A percentile compares a stretch with the other conserved stretches of the same genome.
Evolutionary conservation across 768 basidiomycete species (phyloP).

Genomic region (Tulasnella sp.): DNA sequence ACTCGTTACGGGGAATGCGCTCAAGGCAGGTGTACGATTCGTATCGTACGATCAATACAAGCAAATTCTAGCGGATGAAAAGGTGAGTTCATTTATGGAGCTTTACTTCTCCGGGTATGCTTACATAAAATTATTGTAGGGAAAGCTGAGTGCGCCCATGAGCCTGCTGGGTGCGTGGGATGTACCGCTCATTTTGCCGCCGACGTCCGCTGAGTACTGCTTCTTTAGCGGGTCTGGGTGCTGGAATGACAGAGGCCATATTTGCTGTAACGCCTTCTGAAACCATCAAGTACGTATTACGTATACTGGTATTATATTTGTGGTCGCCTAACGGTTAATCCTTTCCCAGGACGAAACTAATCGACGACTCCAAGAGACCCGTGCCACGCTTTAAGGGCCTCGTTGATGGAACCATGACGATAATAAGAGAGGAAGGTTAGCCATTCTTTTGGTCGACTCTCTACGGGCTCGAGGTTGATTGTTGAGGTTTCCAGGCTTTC

Average conservation of each 20-base stretch:
- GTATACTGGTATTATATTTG: neutral
- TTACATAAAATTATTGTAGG: slow-evolving; percentile 37
- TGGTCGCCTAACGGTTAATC: neutral
- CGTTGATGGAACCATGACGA: slow-evolving; percentile 69
- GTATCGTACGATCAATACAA: slow-evolving; percentile 93
- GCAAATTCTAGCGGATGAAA: slow-evolving; percentile 61
- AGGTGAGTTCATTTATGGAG: slow-evolving; percentile 44
- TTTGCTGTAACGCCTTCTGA: slow-evolving; percentile 96
- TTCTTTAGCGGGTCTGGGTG: slow-evolving; percentile 37
- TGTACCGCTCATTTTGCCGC: neutral
- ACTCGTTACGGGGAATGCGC: slow-evolving; percentile 78
- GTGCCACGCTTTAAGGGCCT: slow-evolving; percentile 80
- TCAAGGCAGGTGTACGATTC: slow-evolving; percentile 94
- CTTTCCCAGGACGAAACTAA: slow-evolving; percentile 78
- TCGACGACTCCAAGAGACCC: slow-evolving; percentile 83
- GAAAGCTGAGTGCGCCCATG: slow-evolving; percentile 77
- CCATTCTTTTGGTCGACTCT: slow-evolving; percentile 28
- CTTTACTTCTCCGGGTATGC: neutral
- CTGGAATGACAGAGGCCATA: slow-evolving; percentile 85
- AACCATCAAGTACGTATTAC: slow-evolving; percentile 78
- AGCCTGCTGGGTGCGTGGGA: slow-evolving; percentile 63
- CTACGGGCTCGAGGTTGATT: neutral
- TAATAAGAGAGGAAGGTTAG: slow-evolving; percentile 78
- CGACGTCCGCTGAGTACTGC: neutral
- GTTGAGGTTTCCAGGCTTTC: neutral